Conservation (phyloP, 106 monocot species). For the Dendrobium huoshanense region DNA sequence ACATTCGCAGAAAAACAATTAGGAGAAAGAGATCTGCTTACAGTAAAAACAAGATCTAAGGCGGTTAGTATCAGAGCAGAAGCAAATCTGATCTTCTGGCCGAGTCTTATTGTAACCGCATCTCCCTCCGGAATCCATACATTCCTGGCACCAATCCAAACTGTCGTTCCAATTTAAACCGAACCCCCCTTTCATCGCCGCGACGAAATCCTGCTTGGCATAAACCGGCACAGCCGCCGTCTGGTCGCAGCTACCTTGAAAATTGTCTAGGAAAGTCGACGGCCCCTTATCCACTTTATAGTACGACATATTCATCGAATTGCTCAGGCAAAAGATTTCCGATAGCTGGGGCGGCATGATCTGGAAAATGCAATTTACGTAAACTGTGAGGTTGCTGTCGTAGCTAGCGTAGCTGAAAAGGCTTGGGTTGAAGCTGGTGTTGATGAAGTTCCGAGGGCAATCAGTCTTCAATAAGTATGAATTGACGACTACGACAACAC, state of each 20-base stretch:
- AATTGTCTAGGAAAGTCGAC: neutral
- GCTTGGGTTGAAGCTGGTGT: slow-evolving; percentile 3
- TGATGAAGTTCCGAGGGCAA: neutral
- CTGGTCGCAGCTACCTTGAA: neutral
- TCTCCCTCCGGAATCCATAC: neutral
- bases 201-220: neutral
- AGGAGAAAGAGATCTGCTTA: slow-evolving; percentile 2
- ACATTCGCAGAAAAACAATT: neutral
- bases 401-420: neutral
- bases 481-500: slow-evolving; percentile 1
- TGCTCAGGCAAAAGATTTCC: neutral
- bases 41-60: neutral
- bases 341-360: neutral
- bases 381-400: slow-evolving; percentile 11
- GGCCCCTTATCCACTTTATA: neutral
- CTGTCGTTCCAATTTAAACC: neutral
- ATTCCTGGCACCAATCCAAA: neutral
- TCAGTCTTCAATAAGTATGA: neutral
- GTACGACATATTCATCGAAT: neutral
- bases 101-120: neutral
- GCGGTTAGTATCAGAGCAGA: slow-evolving; percentile 16
- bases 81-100: neutral
- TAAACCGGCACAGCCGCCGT: neutral
- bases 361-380: slow-evolving; percentile 11
- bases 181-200: neutral